Evolutionary conservation across 78 protist genomes (phyloP).

Genomic region (Dictyostelium capitatum): DNA sequence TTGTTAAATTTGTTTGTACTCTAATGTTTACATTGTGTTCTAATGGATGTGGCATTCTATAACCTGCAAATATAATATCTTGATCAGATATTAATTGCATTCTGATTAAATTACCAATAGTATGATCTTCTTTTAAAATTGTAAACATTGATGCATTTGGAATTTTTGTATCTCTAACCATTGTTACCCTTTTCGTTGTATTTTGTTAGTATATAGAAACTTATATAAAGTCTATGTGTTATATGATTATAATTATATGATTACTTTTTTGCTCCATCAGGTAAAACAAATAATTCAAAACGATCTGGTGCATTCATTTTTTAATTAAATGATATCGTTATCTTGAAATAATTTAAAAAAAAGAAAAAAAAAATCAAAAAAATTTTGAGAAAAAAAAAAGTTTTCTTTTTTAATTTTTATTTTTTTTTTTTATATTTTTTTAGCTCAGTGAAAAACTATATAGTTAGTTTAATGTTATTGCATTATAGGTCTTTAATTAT

Average conservation of each 20-base stretch:
- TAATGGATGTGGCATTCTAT: slow-evolving; percentile 90
- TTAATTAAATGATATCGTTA: neutral
- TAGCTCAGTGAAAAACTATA: no score
- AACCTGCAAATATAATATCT: slow-evolving; percentile 87
- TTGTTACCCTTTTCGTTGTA: slow-evolving; percentile 56
- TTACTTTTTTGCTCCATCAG: slow-evolving; percentile 73
- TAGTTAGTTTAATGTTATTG: no score
- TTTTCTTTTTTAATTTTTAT: no score
- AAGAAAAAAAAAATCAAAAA: neutral
- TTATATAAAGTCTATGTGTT: no score
- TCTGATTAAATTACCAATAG: slow-evolving; percentile 89
- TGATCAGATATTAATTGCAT: slow-evolving; percentile 89
- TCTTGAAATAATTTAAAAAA: no score
- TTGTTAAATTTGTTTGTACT: slow-evolving; percentile 73
- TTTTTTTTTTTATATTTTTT: no score
- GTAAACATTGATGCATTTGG: slow-evolving; percentile 77
- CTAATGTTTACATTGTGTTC: slow-evolving; percentile 80
- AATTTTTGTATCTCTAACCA: slow-evolving; percentile 78
- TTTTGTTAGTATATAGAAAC: neutral
- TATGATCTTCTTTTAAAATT: slow-evolving; percentile 90
- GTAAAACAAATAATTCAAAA: slow-evolving; percentile 70
- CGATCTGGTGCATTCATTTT: slow-evolving; percentile 82
- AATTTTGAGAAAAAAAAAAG: neutral
- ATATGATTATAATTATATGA: no score
- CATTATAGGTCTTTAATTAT: no score